A percentile compares a stretch with the other conserved stretches of the same genome.
These are phyloP conservation scores for Ceriops zippeliana DNA, from an alignment of 345 rosid genomes.

Conservation along the genomic window DNA sequence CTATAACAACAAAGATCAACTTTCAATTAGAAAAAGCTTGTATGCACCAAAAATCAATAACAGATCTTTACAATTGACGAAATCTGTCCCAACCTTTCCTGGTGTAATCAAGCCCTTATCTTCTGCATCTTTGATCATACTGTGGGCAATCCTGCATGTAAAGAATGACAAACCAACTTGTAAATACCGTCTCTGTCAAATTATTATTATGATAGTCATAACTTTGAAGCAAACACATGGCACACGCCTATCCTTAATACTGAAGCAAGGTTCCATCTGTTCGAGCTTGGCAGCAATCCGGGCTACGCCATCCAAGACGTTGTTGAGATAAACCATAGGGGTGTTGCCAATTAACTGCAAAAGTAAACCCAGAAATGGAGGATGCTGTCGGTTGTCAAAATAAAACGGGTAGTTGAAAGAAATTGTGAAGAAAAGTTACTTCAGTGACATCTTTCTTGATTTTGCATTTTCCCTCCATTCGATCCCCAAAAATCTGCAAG, in stretches of 20 bases:
- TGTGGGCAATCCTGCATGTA: too few relatives aligned
- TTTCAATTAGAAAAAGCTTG: too few relatives aligned
- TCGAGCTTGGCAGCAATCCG: conserved; percentile 85
- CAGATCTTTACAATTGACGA: too few relatives aligned
- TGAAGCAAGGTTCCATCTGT: conserved; percentile 76
- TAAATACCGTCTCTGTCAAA: too few relatives aligned
- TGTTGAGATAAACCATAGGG: conserved; percentile 78
- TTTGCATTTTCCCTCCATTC: conserved; percentile 10
- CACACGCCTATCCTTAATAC: conserved; percentile 74
- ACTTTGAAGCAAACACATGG: too few relatives aligned
- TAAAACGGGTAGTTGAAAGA: not conserved
- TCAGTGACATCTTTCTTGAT: conserved; percentile 20
- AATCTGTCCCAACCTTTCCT: too few relatives aligned
- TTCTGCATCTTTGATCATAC: too few relatives aligned
- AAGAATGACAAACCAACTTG: too few relatives aligned
- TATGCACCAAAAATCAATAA: too few relatives aligned
- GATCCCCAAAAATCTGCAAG: conserved; percentile 9
- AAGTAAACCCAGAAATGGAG: not conserved
- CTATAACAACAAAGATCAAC: too few relatives aligned
- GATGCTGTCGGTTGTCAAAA: not conserved
- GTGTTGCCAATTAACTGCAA: conserved; percentile 78
- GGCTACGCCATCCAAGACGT: conserved; percentile 65
- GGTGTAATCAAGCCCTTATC: too few relatives aligned
- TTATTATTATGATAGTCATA: too few relatives aligned
- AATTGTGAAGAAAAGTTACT: conserved; percentile 1